Evolutionary conservation across 768 basidiomycete species (phyloP).

Genomic region (Mrakia hoshinonis): DNA sequence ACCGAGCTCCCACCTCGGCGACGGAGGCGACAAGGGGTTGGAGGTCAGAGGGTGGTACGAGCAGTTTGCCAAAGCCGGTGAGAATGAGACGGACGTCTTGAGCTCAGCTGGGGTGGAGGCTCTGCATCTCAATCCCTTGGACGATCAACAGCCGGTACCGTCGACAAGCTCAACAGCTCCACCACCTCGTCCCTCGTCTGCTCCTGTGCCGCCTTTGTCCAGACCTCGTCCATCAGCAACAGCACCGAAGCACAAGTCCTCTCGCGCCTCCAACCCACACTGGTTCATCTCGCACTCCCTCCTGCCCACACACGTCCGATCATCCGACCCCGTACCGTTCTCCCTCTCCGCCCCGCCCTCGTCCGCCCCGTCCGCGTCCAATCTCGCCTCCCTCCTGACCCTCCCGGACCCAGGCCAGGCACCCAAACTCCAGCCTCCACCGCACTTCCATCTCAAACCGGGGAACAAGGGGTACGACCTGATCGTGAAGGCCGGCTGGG

Average conservation of each 20-base stretch:
- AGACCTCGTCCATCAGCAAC: background rate
- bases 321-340: background rate
- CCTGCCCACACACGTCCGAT: background rate
- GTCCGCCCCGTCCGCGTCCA: background rate
- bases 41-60: background rate
- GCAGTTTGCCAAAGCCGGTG: background rate
- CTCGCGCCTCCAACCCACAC: background rate
- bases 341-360: background rate
- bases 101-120: background rate
- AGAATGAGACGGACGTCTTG: background rate
- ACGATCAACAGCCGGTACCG: background rate
- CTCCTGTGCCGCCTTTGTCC: background rate
- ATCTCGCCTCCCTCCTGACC: background rate
- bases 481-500: background rate
- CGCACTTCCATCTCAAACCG: conserved; percentile 3
- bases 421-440: background rate
- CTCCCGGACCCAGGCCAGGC: background rate
- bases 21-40: background rate
- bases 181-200: background rate
- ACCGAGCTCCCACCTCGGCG: no score
- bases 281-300: conserved; percentile 3
- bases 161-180: background rate
- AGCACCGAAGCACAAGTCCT: background rate
- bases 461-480: conserved; percentile 4
- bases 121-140: background rate